These are phyloP conservation scores for Pleurotus tuoliensis DNA, from an alignment of 768 basidiomycete genomes.

Conservation along the genomic window DNA sequence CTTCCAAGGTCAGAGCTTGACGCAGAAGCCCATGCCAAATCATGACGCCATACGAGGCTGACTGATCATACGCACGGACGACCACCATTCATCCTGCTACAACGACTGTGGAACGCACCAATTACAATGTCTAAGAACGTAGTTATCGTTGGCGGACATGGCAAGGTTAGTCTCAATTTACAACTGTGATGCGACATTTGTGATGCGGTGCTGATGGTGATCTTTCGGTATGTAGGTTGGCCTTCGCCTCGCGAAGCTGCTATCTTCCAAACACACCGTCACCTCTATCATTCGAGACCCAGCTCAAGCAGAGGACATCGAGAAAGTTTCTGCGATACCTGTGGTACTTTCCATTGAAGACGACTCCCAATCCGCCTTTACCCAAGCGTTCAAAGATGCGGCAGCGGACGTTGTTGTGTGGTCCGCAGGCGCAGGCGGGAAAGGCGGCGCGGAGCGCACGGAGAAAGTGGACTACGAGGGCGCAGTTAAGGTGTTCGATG, in stretches of 20 bases:
- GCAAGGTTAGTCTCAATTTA: constrained; percentile 31
- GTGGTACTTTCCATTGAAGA: constrained; percentile 57
- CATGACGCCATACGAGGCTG: constrained; percentile 1
- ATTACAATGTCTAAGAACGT: constrained; percentile 37
- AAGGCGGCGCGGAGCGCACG: constrained; percentile 51
- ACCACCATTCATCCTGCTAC: too few relatives aligned
- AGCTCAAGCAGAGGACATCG: constrained; percentile 45
- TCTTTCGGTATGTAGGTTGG: constrained; percentile 28
- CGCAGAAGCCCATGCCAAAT: constrained; percentile 5
- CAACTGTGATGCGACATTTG: too few relatives aligned
- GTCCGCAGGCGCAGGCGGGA: constrained; percentile 51
- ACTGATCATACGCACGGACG: neutral
- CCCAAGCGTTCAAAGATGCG: constrained; percentile 36
- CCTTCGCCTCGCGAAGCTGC: constrained; percentile 45
- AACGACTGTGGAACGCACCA: too few relatives aligned
- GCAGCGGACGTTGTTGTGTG: constrained; percentile 40
- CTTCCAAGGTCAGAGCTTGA: constrained; percentile 15
- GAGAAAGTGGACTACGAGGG: constrained; percentile 59
- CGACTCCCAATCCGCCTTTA: constrained; percentile 39
- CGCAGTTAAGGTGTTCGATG: constrained; percentile 67
- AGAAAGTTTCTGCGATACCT: constrained; percentile 36
- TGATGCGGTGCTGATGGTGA: too few relatives aligned
- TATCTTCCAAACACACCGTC: constrained; percentile 40
- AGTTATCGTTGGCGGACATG: constrained; percentile 51
- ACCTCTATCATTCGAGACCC: constrained; percentile 53